Percentiles rank a stretch among this genome's conserved stretches.
phyloP scores from a whole-genome alignment of 176 grass and related monocot genomes.

The Avena sativa region DNA sequence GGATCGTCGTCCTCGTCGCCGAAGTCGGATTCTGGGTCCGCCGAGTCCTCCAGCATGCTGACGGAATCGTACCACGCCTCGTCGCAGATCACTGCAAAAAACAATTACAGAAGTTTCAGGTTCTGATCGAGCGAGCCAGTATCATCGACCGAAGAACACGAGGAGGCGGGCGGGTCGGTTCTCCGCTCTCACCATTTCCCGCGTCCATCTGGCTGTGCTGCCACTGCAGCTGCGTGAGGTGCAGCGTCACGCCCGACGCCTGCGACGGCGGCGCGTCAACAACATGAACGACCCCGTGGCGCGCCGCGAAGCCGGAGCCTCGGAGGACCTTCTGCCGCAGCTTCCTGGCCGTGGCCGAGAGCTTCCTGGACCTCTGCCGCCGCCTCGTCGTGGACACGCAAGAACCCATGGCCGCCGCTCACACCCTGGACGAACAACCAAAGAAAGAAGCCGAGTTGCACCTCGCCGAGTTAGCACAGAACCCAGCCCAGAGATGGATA shows the following conservation, averaged over 20 bases:
- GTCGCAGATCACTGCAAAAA: constrained; percentile 66
- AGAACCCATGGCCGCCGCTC: constrained; percentile 42
- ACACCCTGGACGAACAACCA: too few species aligned
- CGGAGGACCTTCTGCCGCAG: constrained; percentile 57
- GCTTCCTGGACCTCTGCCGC: constrained; percentile 58
- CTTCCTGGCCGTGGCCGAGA: constrained; percentile 57
- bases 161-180: neutral
- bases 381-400: constrained; percentile 55
- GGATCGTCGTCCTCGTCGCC: constrained; percentile 40
- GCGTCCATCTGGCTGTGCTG: constrained; percentile 87
- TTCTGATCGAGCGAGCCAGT: neutral
- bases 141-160: neutral
- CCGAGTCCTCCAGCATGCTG: constrained; percentile 75
- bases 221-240: constrained; percentile 94
- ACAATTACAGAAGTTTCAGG: constrained; percentile 1
- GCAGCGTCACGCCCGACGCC: constrained; percentile 75
- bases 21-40: constrained; percentile 30
- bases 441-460: constrained; percentile 1
- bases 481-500: neutral
- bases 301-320: constrained; percentile 6
- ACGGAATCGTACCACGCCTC: constrained; percentile 95
- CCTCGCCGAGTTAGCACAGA: constrained; percentile 28
- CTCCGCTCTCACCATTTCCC: constrained; percentile 46
- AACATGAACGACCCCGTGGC: constrained; percentile 51
- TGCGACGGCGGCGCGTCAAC: constrained; percentile 8